Base-by-base conservation (phyloP, 768 basidiomycete genomes). In the Leccinum longicurvipes region DNA sequence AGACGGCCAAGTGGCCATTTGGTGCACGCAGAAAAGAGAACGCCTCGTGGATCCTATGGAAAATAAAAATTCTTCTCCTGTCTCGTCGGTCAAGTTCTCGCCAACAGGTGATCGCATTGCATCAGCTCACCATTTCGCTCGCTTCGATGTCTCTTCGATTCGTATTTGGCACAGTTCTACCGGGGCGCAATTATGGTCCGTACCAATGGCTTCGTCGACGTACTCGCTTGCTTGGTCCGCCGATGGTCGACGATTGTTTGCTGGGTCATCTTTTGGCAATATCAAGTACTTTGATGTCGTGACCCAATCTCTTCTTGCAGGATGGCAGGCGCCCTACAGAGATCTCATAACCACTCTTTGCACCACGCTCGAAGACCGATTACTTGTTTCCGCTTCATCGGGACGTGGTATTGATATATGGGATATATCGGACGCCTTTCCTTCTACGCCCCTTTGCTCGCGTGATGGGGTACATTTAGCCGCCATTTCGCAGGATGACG, bases 1-100 rank as follows among this genome's bases (percentile, higher is more conserved):
- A 7, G 15, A 36, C n/a, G 34, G 34, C 14, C 34, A 14, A 12
- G n/a, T 36, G 41, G 50, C 6, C 12, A 27, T 7, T 45, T 55
- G 24, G 41, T n/a, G 21, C 47, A 58, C 5, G 7, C 17, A 39
- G 36, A 39, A 39, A 19, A 19, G 9, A 39, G 36, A 39, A 17
- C 7, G 44, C 15, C 39, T 55, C 8, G 19, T 50, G 2, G 58
- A 57, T 6, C 54, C 60, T 25, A 6, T 59, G 23, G 24, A 3
- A 15, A 42, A 59, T 24, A 36, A 47, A 4, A 41, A 31, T 14
- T 50, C 42, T 12, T 50, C 48, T 19, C 48, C 55, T 1, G 29
- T 63, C 10, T 50, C 52, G 17, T 59, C 61, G 1, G 31, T 63
- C 56, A 60, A 60, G 52, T 63, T 63, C 46, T 63, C 63, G 1